Conservation (phyloP, 805 yeast species). For the Sugiyamaella smithiae region DNA sequence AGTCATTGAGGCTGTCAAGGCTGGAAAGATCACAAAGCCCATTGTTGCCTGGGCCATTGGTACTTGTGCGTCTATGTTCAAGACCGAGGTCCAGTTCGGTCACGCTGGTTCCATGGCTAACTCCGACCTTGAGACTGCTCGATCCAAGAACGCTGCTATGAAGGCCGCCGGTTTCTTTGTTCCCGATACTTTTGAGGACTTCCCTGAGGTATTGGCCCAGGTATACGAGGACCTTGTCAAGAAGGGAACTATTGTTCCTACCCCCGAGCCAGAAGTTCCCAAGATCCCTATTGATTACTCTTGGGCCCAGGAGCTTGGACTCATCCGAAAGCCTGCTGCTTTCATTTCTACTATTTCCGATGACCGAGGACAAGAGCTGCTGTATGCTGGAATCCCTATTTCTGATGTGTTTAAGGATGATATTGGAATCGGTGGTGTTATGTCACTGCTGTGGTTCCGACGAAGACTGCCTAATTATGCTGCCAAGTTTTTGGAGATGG, state of each 20-base stretch:
- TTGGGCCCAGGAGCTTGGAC: slow-evolving; percentile 49
- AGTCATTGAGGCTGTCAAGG: slow-evolving; percentile 64
- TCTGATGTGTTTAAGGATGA: slow-evolving; percentile 47
- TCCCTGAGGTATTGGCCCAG: slow-evolving; percentile 38
- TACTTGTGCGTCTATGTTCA: slow-evolving; percentile 67
- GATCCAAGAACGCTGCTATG: slow-evolving; percentile 67
- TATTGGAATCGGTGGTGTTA: slow-evolving; percentile 48
- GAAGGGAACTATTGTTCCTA: slow-evolving; percentile 38
- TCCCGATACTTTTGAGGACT: slow-evolving; percentile 65
- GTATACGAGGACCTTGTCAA: slow-evolving; percentile 77
- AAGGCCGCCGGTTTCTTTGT: slow-evolving; percentile 92
- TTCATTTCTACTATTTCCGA: slow-evolving; percentile 48
- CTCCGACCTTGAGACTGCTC: slow-evolving; percentile 67
- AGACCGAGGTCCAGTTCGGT: slow-evolving; percentile 59
- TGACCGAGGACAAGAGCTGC: slow-evolving; percentile 47
- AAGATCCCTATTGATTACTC: slow-evolving; percentile 48
- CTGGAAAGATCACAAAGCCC: slow-evolving; percentile 62
- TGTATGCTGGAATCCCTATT: slow-evolving; percentile 47
- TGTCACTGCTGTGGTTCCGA: slow-evolving; percentile 47
- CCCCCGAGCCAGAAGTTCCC: slow-evolving; percentile 45
- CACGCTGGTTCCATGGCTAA: slow-evolving; percentile 73
- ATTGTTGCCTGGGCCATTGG: slow-evolving; percentile 73
- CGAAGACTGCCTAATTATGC: slow-evolving; percentile 44
- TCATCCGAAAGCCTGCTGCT: slow-evolving; percentile 47
- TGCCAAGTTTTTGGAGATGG: slow-evolving; percentile 46